A percentile compares a stretch with the other conserved stretches of the same genome.
phyloP scores from a whole-genome alignment of 176 grass and related monocot genomes.

The Chrysopogon serrulatus region DNA sequence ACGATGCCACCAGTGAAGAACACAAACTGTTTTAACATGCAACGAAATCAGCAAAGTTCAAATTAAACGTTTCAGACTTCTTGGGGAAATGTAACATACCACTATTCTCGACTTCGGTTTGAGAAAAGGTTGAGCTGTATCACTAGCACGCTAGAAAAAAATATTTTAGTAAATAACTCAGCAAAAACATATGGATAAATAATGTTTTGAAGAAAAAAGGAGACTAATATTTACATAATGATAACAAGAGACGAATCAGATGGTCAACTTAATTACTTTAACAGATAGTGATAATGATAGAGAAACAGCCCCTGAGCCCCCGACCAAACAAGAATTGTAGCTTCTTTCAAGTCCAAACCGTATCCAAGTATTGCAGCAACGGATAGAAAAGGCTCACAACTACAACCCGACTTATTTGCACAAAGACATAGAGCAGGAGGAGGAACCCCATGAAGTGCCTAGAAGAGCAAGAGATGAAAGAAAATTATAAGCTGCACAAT shows the following conservation, averaged over 20 bases:
- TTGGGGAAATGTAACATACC: too few relatives aligned
- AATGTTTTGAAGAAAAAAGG: too few relatives aligned
- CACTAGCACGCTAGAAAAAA: constrained; percentile 50
- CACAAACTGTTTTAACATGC: constrained; percentile 65
- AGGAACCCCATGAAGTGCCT: constrained; percentile 87
- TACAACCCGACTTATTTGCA: constrained; percentile 53
- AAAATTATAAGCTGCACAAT: too few relatives aligned
- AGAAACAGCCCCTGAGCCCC: constrained; percentile 80
- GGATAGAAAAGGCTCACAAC: constrained; percentile 78
- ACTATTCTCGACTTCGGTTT: constrained; percentile 72
- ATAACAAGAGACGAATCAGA: too few relatives aligned
- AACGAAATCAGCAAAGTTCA: constrained; percentile 26
- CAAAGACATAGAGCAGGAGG: too few relatives aligned
- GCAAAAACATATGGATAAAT: too few relatives aligned
- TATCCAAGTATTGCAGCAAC: constrained; percentile 77
- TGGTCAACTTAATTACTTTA: constrained; percentile 65
- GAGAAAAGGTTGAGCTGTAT: constrained; percentile 48
- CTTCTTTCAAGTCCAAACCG: constrained; percentile 72
- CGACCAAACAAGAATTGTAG: constrained; percentile 82
- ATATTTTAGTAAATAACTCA: constrained; percentile 5
- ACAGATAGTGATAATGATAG: constrained; percentile 69
- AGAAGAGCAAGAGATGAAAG: constrained; percentile 34
- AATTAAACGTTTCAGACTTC: neutral
- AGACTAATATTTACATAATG: neutral
- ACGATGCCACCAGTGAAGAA: too few relatives aligned